Evolutionary conservation across 1,139 yeast genomes (phyloP).

Genomic region (Geotrichum cucujoidarum): DNA sequence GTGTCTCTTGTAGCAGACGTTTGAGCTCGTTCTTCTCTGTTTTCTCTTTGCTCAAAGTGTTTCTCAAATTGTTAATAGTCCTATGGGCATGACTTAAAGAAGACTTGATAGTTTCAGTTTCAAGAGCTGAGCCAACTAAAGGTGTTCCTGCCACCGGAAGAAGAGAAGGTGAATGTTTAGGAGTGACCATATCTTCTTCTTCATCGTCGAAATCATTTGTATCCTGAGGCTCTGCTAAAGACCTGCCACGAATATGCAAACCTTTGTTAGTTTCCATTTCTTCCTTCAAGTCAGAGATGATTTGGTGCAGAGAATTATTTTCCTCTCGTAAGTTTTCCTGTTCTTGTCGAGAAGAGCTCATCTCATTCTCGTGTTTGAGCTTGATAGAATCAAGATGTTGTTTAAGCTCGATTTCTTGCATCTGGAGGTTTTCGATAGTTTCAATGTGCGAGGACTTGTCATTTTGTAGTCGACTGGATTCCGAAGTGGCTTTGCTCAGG

Average conservation of each 20-base stretch:
- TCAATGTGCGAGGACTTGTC: conserved; percentile 31
- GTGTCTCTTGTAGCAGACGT: conserved; percentile 28
- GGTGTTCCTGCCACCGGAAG: conserved; percentile 47
- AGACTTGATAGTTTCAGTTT: conserved; percentile 62
- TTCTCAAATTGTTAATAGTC: conserved; percentile 31
- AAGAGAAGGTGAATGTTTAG: conserved; percentile 37
- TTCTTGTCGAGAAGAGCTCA: conserved; percentile 22
- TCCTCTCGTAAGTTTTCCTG: conserved; percentile 29
- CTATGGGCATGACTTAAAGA: conserved; percentile 64
- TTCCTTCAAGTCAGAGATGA: conserved; percentile 19
- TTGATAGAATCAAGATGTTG: conserved; percentile 28
- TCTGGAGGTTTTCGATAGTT: conserved; percentile 31
- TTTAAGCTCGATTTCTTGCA: conserved; percentile 30
- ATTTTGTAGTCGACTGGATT: conserved; percentile 27
- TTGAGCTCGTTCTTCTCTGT: conserved; percentile 36
- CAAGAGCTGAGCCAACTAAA: conserved; percentile 50
- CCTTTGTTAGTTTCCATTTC: too few species aligned
- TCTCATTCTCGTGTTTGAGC: conserved; percentile 25
- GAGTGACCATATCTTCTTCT: conserved; percentile 30
- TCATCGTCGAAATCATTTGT: too few species aligned
- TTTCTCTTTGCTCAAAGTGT: conserved; percentile 34
- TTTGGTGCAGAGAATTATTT: conserved; percentile 25
- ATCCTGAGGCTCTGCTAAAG: too few species aligned
- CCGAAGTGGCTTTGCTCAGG: conserved; percentile 28
- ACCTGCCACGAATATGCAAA: too few species aligned